Evolutionary conservation across 192 early-diverging fungal genomes (phyloP).

Genomic region (Coemansia sp.): DNA sequence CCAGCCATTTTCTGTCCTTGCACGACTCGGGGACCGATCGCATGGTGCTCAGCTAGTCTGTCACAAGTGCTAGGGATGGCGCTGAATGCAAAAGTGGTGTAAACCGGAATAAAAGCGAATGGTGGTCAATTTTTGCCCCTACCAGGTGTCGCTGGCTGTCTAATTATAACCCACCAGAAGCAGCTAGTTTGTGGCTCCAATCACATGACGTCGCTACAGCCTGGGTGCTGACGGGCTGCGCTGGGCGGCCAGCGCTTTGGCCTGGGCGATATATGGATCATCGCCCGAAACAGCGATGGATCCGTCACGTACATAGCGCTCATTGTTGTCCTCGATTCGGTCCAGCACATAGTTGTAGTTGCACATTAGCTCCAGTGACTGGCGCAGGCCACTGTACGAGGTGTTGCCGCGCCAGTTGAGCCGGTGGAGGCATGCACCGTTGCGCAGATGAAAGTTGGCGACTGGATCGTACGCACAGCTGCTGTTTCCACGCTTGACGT

Average conservation of each 20-base stretch:
- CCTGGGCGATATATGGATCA: slow-evolving; percentile 27
- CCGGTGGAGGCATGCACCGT: slow-evolving; percentile 84
- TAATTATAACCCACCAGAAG: no score
- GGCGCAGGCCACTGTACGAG: slow-evolving; percentile 71
- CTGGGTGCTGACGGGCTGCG: no score
- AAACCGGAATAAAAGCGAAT: no score
- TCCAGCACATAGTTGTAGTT: slow-evolving; percentile 85
- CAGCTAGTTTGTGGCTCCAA: background rate
- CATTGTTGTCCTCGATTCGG: slow-evolving; percentile 77
- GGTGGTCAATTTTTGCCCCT: no score
- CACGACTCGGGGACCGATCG: slow-evolving; percentile 18
- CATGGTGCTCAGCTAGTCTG: background rate
- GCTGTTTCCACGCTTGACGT: slow-evolving; percentile 33
- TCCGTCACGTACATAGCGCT: slow-evolving; percentile 63
- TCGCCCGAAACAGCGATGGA: slow-evolving; percentile 53
- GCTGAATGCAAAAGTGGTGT: no score
- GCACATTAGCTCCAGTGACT: slow-evolving; percentile 92
- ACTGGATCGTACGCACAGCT: slow-evolving; percentile 79
- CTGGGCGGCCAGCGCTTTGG: background rate
- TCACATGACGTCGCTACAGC: slow-evolving; percentile 13
- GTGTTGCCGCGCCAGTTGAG: slow-evolving; percentile 87
- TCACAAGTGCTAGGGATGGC: no score
- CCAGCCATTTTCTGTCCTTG: slow-evolving; percentile 26
- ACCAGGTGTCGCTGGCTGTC: no score
- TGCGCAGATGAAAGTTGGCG: slow-evolving; percentile 93